Conservation (phyloP, 1,284 basidiomycete genomes). For the Peniophora sp. region DNA sequence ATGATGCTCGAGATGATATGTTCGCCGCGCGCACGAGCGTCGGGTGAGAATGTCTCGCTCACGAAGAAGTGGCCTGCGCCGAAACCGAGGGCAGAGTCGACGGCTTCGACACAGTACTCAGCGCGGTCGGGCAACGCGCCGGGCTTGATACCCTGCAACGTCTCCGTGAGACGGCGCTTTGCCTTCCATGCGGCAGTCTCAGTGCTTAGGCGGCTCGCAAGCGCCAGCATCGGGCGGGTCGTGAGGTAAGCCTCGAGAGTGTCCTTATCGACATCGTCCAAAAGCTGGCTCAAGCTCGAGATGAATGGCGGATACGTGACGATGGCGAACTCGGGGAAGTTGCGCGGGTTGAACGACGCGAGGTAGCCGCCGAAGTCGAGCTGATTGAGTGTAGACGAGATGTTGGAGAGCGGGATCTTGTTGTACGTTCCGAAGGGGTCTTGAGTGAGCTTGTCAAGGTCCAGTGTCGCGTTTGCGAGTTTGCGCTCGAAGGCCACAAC, state of each 20-base stretch:
- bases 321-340: slow-evolving; percentile 72
- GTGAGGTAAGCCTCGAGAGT: slow-evolving; percentile 86
- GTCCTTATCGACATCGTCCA: slow-evolving; percentile 62
- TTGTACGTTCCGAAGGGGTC: slow-evolving; percentile 90
- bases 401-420: slow-evolving; percentile 61
- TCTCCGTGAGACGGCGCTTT: slow-evolving; percentile 60
- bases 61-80: slow-evolving; percentile 80
- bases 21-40: slow-evolving; percentile 75
- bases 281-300: slow-evolving; percentile 57
- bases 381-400: slow-evolving; percentile 68
- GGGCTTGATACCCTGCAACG: slow-evolving; percentile 78
- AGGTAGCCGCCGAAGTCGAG: slow-evolving; percentile 83
- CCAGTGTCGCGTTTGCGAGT: slow-evolving; percentile 77
- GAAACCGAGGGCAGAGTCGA: slow-evolving; percentile 65
- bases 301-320: slow-evolving; percentile 83
- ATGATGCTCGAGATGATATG: slow-evolving; percentile 78
- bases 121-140: slow-evolving; percentile 80
- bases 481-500: slow-evolving; percentile 78
- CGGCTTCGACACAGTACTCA: slow-evolving; percentile 63
- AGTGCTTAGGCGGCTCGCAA: slow-evolving; percentile 65
- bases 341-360: slow-evolving; percentile 72
- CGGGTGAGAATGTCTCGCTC: slow-evolving; percentile 76
- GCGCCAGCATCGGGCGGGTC: slow-evolving; percentile 55
- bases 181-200: slow-evolving; percentile 73
- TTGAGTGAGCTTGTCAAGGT: slow-evolving; percentile 65